Evolutionary conservation across 2,329 filamentous ascomycete species (phyloP), one percentile per base, ranked within the genome.

Genomic region (Claviceps cyperi): DNA sequence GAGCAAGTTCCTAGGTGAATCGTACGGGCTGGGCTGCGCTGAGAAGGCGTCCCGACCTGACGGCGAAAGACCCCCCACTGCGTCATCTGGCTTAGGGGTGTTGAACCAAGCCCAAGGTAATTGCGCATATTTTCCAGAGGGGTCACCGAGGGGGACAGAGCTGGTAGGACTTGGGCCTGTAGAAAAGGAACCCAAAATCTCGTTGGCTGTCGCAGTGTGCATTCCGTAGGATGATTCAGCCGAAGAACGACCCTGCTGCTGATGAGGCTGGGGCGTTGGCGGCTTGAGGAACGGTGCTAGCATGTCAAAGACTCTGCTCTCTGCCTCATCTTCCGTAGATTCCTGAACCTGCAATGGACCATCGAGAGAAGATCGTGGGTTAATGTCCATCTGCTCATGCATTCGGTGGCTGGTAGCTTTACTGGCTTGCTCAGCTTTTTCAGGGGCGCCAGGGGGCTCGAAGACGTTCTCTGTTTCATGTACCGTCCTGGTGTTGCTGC

Each of bases 161-260:
- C 54, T 53, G 1, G 56, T 58, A 32, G 63, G 63, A 32, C 62
- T 64, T 21, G 58, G 54, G 37, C 64, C 58, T 7, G 66, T 58
- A 14, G 59, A 62, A 41, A 69, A 57, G 41, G 67, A 62, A 28
- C 66, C 71, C 54, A 77, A 76, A 2, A 75, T 55, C 17, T 75
- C 74, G 46, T 75, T 71, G 24, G 75, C 71, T 7, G 71, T 75
- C 2, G 65, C 59, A 9, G 71, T 73, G 56, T 74, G 69, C 74
- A 79, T 77, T 15, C 73, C 76, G 53, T 78, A 79, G 2, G 72
- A 77, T 3, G 72, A 66, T 39, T 76, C 71, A 6, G 60, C 61
- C 2, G 62, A 60, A 3, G 61, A 62, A 17, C 63, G 60, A 21
- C 53, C 52, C 1, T 62, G 45, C 19, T 47, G 59, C 43, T 64